Evolutionary conservation across 75 land plant genomes (phyloP).

Genomic region (Sequoiadendron giganteum): DNA sequence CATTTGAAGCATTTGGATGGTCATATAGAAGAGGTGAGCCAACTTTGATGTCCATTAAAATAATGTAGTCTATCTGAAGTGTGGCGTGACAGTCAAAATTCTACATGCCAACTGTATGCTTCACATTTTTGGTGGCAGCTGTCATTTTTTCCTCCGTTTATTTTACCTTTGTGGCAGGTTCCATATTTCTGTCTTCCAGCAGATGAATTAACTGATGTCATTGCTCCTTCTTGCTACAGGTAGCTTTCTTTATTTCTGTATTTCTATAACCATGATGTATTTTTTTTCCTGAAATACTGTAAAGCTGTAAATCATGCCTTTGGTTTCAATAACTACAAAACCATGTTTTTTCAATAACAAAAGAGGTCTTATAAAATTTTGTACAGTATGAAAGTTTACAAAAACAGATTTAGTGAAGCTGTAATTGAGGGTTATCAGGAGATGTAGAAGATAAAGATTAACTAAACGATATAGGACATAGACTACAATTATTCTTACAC

Average conservation of each 20-base stretch:
- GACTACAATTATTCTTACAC: not conserved
- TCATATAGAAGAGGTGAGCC: slow-evolving; percentile 89
- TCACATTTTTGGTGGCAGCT: not conserved
- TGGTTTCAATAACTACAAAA: not conserved
- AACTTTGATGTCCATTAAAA: not conserved
- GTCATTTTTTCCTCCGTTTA: not conserved
- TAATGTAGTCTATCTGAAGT: not conserved
- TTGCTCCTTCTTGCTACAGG: slow-evolving; percentile 99
- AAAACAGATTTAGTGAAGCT: not conserved
- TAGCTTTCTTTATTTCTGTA: slow-evolving; percentile 15
- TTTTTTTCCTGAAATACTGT: not conserved
- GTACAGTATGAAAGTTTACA: not conserved
- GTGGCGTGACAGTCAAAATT: not conserved
- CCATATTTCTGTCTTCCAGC: slow-evolving; percentile 99
- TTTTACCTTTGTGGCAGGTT: slow-evolving; percentile 58
- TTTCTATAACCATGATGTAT: not conserved
- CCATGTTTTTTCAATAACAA: not conserved
- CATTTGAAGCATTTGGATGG: slow-evolving; percentile 99
- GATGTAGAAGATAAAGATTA: not conserved
- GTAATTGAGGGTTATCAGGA: not conserved
- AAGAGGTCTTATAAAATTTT: not conserved
- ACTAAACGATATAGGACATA: not conserved
- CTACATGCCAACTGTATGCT: not conserved
- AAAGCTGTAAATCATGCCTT: not conserved
- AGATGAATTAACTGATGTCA: slow-evolving; percentile 90